These are phyloP conservation scores for Trichomonas tenax DNA, from an alignment of 208 protist genomes.

Conservation along the genomic window DNA sequence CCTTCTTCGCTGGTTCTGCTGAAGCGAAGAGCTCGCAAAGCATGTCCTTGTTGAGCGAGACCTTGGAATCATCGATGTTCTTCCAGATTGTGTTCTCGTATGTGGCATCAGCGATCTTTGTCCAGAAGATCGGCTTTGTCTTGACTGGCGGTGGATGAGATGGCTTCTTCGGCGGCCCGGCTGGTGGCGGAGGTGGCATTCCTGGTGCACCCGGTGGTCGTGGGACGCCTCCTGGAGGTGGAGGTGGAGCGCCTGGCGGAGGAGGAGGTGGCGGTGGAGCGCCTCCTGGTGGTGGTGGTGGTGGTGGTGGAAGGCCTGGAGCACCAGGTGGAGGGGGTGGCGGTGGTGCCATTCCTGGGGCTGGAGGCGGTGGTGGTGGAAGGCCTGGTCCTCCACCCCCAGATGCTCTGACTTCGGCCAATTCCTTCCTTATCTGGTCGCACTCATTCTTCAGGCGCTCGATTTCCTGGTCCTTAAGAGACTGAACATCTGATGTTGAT, in stretches of 20 bases:
- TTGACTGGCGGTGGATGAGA: background rate
- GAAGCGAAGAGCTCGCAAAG: background rate
- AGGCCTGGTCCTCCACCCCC: background rate
- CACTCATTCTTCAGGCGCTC: background rate
- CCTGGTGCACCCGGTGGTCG: background rate
- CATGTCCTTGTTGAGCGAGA: background rate
- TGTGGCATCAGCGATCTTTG: background rate
- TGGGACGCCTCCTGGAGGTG: background rate
- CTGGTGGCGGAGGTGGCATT: background rate
- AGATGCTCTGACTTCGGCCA: background rate
- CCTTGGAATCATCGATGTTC: background rate
- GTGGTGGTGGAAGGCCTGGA: background rate
- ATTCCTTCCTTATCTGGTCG: too few species aligned
- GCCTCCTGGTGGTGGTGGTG: background rate
- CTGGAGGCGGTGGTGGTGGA: too few species aligned
- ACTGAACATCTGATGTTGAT: background rate
- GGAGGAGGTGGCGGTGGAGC: background rate
- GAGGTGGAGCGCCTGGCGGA: background rate
- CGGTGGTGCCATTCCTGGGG: background rate
- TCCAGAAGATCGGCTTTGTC: background rate
- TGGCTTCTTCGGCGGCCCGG: background rate
- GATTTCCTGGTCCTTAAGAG: background rate
- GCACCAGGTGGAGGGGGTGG: background rate
- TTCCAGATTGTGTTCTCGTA: background rate
- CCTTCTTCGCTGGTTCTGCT: background rate